Base-by-base conservation (phyloP, 176 grass and related monocot genomes). In the Saccharum spontaneum region DNA sequence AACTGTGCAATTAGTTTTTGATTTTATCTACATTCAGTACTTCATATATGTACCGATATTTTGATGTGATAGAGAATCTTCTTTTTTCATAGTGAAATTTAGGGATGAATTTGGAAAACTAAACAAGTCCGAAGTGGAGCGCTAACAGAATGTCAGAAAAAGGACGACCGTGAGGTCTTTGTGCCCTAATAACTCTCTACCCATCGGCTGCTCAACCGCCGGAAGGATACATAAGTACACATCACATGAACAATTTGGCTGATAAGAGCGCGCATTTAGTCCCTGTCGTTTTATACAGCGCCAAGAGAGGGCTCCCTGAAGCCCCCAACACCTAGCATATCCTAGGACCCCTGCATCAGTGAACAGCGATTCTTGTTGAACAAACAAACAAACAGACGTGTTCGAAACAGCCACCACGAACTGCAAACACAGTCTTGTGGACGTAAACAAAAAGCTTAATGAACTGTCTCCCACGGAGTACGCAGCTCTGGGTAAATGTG, bases 151-250 rank as follows among this genome's bases (percentile, higher is more conserved):
- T 23, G 37, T 40, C 18, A 71, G 5, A 23, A 5, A 5, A 46
- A 46, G 41, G 12, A 17, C 41, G 41, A 71, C 1, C 37, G 18
- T 30, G 41, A 9, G 31, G 45, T 34, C 15, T 45, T 54, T 54
- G 46, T 75, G 15, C 46, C 45, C 72, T 52, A 49, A 74, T 75
- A 34, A 75, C 73, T 75, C 73, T 75, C 26, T 75, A 3, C 28
- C 28, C 43, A 38, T 38, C 73, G 22, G 54, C 73, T 28, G 28
- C 73, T 54, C 73, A 75, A 75, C 73, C 28, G 46, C 28, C 73
- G 0, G 8, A 54, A 34, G 24, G 46, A 20, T 34, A 17, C 65
- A 68, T 10, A 64, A 7, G 15, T 65, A 28, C 24, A 12, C n/a
- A 28, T 15, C 20, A 73, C 23, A 30, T 9, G 70, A 28, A 28